A percentile compares a stretch with the other conserved stretches of the same genome.
These are phyloP conservation scores for Coemansia sp. DNA, from an alignment of 192 early-diverging fungal genomes.

Conservation along the genomic window DNA sequence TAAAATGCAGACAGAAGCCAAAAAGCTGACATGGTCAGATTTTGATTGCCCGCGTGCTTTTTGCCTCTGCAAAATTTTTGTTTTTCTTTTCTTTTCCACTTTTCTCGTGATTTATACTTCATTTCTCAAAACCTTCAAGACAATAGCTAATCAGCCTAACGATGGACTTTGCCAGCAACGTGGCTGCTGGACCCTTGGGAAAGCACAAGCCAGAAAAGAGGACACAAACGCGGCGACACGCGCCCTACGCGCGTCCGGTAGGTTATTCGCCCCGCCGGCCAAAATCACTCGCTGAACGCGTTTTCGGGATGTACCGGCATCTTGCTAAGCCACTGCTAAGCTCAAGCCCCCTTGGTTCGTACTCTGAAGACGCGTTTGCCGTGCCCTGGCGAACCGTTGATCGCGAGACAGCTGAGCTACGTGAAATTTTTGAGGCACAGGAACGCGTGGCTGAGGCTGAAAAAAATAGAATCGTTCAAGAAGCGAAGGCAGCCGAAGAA, in stretches of 20 bases:
- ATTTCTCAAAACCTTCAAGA: neutral
- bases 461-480: conserved; percentile 6
- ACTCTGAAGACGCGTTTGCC: conserved; percentile 26
- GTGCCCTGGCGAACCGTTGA: conserved; percentile 49
- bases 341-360: conserved; percentile 2
- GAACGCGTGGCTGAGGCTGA: conserved; percentile 10
- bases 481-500: neutral
- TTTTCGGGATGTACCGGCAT: conserved; percentile 26
- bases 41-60: too few relatives aligned
- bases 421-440: conserved; percentile 24
- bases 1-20: neutral
- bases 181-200: neutral
- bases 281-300: conserved; percentile 19
- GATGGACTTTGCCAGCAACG: conserved; percentile 4
- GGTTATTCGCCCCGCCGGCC: conserved; percentile 3
- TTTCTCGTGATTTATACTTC: neutral
- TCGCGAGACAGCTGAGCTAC: conserved; percentile 37
- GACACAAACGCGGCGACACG: conserved; percentile 16
- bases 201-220: conserved; percentile 6
- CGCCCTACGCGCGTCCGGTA: conserved; percentile 21
- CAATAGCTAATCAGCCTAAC: neutral
- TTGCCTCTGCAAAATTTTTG: neutral
- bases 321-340: conserved; percentile 35
- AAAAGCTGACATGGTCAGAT: neutral
- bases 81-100: neutral